Evolutionary conservation across 768 basidiomycete species (phyloP), one percentile per base, ranked within the genome.

Genomic region (Termitomyces sp.): DNA sequence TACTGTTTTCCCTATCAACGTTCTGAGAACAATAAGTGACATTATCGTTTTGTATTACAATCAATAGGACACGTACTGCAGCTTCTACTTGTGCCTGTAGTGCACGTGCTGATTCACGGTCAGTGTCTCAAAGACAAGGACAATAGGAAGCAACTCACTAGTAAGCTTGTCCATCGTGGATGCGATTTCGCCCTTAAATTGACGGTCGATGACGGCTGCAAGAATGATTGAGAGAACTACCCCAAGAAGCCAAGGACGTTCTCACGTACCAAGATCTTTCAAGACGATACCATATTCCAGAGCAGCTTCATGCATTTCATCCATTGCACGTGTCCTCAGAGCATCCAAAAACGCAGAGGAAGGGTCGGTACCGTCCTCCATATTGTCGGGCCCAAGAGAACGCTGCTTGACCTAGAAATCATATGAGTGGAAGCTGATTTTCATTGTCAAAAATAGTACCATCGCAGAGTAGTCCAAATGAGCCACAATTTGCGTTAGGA

Each of bases 101-200:
- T 22, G 89, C 91, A 63, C 91, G 82, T 4, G 89, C 89, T 65
- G 43, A 40, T 30, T n/a, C 43, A 30, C 40, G 54, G 44, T 66
- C 55, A 65, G 64, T 18, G 27, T 56, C 22, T 26, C 20, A 18
- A 33, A 56, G 5, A 22, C 9, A 36, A 22, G 24, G 6, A 16
- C 13, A 16, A 26, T 40, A 33, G 5, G 33, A 32, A 39, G 40
- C 8, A 16, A 58, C 69, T 62, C 55, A 74, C 71, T 76, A 4
- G 89, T 93, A 53, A 92, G 77, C 67, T 90, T 89, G 67, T 92
- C 88, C 91, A 92, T 93, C 1, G 89, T 90, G 27, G 81, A 74
- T 1, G 89, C 91, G 62, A 92, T 91, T 66, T 93, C 91, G 58
- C 90, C 91, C 76, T 93, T 93, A 78, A 93, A 93, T 64, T 92